Percentiles rank a stretch among this genome's conserved stretches.
phyloP scores from a whole-genome alignment of 2,329 filamentous ascomycete genomes.

The Bipolaris bicolor region DNA sequence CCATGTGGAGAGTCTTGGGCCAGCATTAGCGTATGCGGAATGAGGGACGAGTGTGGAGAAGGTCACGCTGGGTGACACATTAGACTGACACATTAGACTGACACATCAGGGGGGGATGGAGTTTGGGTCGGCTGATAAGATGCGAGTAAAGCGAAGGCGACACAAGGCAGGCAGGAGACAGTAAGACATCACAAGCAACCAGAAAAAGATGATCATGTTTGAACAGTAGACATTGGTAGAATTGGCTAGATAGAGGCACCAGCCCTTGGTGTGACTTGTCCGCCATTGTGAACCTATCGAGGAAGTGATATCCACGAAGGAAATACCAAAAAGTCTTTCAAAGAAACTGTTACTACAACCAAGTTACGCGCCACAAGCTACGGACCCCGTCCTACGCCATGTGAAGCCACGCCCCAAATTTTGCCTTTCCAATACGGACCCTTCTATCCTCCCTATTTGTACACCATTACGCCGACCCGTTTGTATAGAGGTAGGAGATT shows the following conservation, averaged over 20 bases:
- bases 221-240: slow-evolving; percentile 27
- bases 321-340: slow-evolving; percentile 17
- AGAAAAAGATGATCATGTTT: slow-evolving; percentile 15
- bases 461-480: slow-evolving; percentile 35
- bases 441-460: slow-evolving; percentile 31
- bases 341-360: slow-evolving; percentile 31
- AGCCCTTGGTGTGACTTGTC: slow-evolving; percentile 45
- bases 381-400: slow-evolving; percentile 35
- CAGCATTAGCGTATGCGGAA: slow-evolving; percentile 10
- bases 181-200: slow-evolving; percentile 6
- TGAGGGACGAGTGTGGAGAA: slow-evolving; percentile 16
- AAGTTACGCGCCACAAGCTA: slow-evolving; percentile 20
- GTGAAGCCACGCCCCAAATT: slow-evolving; percentile 21
- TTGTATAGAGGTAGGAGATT: slow-evolving; percentile 38
- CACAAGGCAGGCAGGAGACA: neutral
- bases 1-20: slow-evolving; percentile 10
- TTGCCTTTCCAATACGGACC: slow-evolving; percentile 20
- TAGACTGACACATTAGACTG: slow-evolving; percentile 6
- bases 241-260: slow-evolving; percentile 42
- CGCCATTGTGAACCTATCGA: slow-evolving; percentile 25
- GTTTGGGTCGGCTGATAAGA: slow-evolving; percentile 2
- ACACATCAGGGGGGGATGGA: slow-evolving; percentile 3
- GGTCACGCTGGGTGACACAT: neutral
- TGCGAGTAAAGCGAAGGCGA: neutral
- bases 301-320: slow-evolving; percentile 26